Evolutionary conservation across 768 basidiomycete species (phyloP), one percentile per base, ranked within the genome.

Genomic region (Amanita jacksonii): DNA sequence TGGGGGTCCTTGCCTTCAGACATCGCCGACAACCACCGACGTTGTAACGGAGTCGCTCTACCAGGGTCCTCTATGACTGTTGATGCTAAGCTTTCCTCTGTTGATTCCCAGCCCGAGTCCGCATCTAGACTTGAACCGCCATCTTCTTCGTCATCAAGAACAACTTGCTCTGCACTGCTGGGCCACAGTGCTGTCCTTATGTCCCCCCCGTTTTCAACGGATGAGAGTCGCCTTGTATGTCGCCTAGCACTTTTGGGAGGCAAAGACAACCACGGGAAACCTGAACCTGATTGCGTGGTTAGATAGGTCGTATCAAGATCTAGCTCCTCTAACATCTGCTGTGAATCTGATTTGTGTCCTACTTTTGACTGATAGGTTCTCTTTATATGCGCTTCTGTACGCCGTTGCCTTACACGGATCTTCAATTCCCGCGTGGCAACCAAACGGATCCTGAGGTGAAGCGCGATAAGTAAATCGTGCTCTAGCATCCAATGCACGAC

Each of bases 401-500:
- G 63, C 32, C 59, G 62, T 32, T 63, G 59, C 40, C 73, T 71
- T n/a, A 86, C 89, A 8, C 68, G 67, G 32, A 72, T 59, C 62
- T 96, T 98, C 46, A 97, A 64, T 37, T 79, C 75, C 4, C 72
- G 67, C 0, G 87, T 80, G 0, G 86, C 91, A 27, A 90, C 75
- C 32, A 98, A 70, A 23, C 92, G 80, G 43, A 94, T 79, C 28
- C 85, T 80, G 10, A 92, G 77, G 56, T 93, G 92, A 20, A 91
- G 70, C 13, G 87, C 85, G 41, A 87, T 73, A 13, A 97, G 67
- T 50, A 98, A 70, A 55, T 90, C 90, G 31, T 80, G 78, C 56
- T 85, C 85, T 28, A 97, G 70, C 70, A 98, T 77, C 94, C 93
- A 97, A 28, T 85, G 64, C 8, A 98, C 77, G 23, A 93, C 85